phyloP scores from a whole-genome alignment of 2,329 filamentous ascomycete genomes.

The Ophiostoma sp. region DNA sequence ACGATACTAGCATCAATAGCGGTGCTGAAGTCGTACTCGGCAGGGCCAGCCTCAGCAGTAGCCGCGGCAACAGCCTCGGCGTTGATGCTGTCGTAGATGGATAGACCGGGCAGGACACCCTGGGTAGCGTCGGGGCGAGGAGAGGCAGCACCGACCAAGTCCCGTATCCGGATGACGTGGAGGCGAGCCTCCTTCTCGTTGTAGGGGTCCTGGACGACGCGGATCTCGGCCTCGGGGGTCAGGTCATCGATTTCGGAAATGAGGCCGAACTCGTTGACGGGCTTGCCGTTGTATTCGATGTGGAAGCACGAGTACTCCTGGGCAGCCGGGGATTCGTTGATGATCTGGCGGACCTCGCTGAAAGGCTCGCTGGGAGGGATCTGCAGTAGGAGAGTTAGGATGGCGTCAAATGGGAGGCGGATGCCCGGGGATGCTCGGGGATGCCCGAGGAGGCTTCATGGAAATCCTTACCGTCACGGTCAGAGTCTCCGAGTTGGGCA shows the following conservation, averaged over 20 bases:
- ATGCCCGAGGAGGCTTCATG: background rate
- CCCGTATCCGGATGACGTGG: constrained; percentile 83
- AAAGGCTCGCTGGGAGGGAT: constrained; percentile 92
- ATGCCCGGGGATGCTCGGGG: background rate
- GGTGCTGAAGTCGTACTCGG: constrained; percentile 71
- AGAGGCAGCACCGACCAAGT: constrained; percentile 87
- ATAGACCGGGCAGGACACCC: constrained; percentile 77
- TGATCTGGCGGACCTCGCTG: constrained; percentile 92
- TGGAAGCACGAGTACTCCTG: constrained; percentile 99
- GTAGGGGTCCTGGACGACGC: constrained; percentile 87
- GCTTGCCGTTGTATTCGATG: constrained; percentile 80
- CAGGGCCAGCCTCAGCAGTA: constrained; percentile 35
- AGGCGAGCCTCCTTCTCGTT: constrained; percentile 97
- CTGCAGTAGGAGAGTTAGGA: constrained; percentile 40
- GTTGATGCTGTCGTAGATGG: constrained; percentile 73
- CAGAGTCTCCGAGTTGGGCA: constrained; percentile 76
- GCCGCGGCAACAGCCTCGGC: constrained; percentile 42
- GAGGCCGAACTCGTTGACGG: constrained; percentile 92
- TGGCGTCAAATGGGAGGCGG: background rate
- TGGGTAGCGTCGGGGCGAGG: constrained; percentile 82
- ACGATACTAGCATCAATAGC: constrained; percentile 64
- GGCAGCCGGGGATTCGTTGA: constrained; percentile 86
- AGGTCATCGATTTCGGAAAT: constrained; percentile 83
- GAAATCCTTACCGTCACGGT: constrained; percentile 66
- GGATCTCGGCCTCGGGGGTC: constrained; percentile 68